A percentile compares a stretch with the other conserved stretches of the same genome.
phyloP scores from a whole-genome alignment of 2,329 filamentous ascomycete species.

The Sporothrix globosa region DNA sequence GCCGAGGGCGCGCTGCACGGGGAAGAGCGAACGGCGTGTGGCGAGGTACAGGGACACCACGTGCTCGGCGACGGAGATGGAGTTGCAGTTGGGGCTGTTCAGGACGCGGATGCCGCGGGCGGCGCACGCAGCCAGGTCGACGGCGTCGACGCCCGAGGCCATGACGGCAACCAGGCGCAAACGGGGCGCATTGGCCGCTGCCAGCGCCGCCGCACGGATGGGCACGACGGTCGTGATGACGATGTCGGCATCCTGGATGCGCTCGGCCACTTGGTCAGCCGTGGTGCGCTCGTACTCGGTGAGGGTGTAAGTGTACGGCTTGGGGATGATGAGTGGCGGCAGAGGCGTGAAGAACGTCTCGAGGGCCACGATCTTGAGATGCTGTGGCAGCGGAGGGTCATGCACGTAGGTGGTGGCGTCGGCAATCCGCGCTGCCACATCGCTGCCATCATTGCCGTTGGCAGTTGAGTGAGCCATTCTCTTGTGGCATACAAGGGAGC shows the following conservation, averaged over 20 bases:
- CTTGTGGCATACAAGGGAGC: neutral
- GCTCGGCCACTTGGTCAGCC: slow-evolving; percentile 39
- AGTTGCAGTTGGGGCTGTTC: slow-evolving; percentile 42
- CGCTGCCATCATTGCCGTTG: neutral
- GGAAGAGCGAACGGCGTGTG: slow-evolving; percentile 44
- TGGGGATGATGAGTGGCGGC: slow-evolving; percentile 39
- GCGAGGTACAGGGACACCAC: slow-evolving; percentile 40
- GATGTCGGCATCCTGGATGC: slow-evolving; percentile 46
- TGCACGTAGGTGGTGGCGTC: neutral
- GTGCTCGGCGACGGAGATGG: slow-evolving; percentile 40
- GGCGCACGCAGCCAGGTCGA: slow-evolving; percentile 38
- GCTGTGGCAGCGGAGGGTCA: slow-evolving; percentile 33
- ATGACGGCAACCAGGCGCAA: slow-evolving; percentile 41
- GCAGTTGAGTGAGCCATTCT: slow-evolving; percentile 1
- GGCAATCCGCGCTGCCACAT: neutral
- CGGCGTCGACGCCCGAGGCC: slow-evolving; percentile 41
- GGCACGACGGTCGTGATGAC: slow-evolving; percentile 44
- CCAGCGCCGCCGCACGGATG: slow-evolving; percentile 38
- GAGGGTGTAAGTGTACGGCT: slow-evolving; percentile 42
- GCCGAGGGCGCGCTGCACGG: slow-evolving; percentile 40
- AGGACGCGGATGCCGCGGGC: slow-evolving; percentile 41
- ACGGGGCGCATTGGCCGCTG: slow-evolving; percentile 38
- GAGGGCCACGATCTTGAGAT: slow-evolving; percentile 44
- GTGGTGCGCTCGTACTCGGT: slow-evolving; percentile 40
- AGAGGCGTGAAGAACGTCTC: slow-evolving; percentile 43